A percentile compares a stretch with the other conserved stretches of the same genome.
Conservation (phyloP, 2,329 filamentous ascomycete genomes). For the Ophiostoma populinum region DNA sequence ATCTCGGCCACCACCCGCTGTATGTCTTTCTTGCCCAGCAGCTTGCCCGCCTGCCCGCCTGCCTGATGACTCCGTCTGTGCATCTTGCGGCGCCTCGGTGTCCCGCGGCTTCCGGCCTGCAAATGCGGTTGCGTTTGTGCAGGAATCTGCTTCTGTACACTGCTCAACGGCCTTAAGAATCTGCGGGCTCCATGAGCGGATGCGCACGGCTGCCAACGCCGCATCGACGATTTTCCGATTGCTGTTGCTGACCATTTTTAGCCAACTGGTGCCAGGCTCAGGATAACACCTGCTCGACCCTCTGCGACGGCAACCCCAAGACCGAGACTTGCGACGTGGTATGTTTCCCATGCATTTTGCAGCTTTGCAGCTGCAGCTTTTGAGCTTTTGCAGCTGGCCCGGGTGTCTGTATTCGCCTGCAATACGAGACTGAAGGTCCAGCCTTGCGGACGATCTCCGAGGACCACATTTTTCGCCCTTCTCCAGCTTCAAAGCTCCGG, state of each 20-base stretch:
- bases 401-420: too few relatives aligned
- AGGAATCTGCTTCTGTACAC: too few relatives aligned
- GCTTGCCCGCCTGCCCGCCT: not conserved
- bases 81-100: too few relatives aligned
- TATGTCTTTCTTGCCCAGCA: slow-evolving; percentile 16
- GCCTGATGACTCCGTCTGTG: not conserved
- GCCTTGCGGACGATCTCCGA: not conserved
- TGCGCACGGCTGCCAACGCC: not conserved
- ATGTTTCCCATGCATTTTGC: slow-evolving; percentile 14
- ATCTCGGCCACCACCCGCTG: slow-evolving; percentile 21
- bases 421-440: too few relatives aligned
- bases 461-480: not conserved
- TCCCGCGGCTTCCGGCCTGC: too few relatives aligned
- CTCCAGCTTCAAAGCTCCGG: not conserved
- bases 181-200: too few relatives aligned
- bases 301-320: slow-evolving; percentile 24
- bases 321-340: slow-evolving; percentile 30
- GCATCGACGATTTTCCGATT: slow-evolving; percentile 1
- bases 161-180: too few relatives aligned
- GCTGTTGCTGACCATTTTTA: slow-evolving; percentile 15
- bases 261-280: slow-evolving; percentile 35
- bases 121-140: too few relatives aligned
- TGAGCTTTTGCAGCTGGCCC: too few relatives aligned
- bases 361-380: too few relatives aligned
- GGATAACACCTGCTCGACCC: slow-evolving; percentile 29